Evolutionary conservation across 2,329 filamentous ascomycete genomes (phyloP), one percentile per base, ranked within the genome.

Genomic region (Hirsutella rhossiliensis): DNA sequence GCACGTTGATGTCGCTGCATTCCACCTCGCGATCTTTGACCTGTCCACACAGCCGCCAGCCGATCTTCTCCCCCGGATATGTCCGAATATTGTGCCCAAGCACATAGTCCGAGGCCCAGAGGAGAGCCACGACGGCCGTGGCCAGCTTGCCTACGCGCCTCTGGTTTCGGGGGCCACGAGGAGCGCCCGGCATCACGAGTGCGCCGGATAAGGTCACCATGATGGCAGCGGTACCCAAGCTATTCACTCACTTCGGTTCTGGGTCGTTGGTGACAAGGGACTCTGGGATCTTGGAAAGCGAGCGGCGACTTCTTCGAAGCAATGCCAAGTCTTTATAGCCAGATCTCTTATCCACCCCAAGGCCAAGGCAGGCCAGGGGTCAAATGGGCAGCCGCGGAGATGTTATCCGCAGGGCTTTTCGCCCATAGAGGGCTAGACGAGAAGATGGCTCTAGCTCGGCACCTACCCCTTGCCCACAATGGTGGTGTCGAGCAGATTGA

Each of bases 1-100:
- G 68, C 6, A 72, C 68, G 4, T 62, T 48, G 5, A 71, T 58
- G n/a, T 53, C 60, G 49, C 60, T 60, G 48, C 68, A 71, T 47
- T 72, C 67, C 11, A 71, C 46, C 11, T 57, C 48, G 4, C 56
- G 61, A 19, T 58, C 58, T n/a, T 55, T 56, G 27, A 64, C 48
- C 11, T 52, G 52, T 18, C 66, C 68, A 43, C 68, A 71, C 2
- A 47, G 44, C 17, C 56, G 52, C 68, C 67, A 71, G 23, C 42
- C 42, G 43, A 68, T 59, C 13, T 50, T 49, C 47, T 68, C 65
- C 7, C 63, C 61, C 1, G 50, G 48, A 45, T 67, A 58, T 8
- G 32, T 31, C 20, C 32, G 41, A 28, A 34, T 23, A 4, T 19
- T 13, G 1, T 34, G 11, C 12, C 15, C 13, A 17, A 42, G 11